Percentiles rank a stretch among this genome's conserved stretches.
These are phyloP conservation scores for Acephala macrosclerotiorum DNA, from an alignment of 2,329 filamentous ascomycete species.

Conservation along the genomic window DNA sequence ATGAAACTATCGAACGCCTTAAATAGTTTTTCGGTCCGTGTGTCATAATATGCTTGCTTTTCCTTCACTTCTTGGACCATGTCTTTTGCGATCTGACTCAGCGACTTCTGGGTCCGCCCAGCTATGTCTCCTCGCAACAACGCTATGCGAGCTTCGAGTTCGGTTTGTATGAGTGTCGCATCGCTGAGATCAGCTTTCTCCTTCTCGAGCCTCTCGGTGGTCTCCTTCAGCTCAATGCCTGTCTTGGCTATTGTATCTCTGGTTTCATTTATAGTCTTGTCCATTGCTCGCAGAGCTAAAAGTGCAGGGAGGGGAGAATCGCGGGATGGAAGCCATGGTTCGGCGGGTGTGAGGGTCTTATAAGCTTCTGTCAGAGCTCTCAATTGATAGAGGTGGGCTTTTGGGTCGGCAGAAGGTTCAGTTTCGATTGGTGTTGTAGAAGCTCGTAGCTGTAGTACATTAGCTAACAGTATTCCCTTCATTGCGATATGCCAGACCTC, in stretches of 20 bases:
- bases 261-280: slow-evolving; percentile 69
- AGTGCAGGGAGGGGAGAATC: slow-evolving; percentile 76
- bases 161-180: slow-evolving; percentile 60
- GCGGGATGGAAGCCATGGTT: slow-evolving; percentile 70
- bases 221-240: slow-evolving; percentile 50
- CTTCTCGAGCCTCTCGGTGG: slow-evolving; percentile 56
- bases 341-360: slow-evolving; percentile 63
- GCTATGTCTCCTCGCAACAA: slow-evolving; percentile 64
- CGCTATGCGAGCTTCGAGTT: slow-evolving; percentile 64
- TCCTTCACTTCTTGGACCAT: slow-evolving; percentile 65
- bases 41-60: slow-evolving; percentile 66
- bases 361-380: slow-evolving; percentile 69
- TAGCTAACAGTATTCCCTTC: slow-evolving; percentile 13
- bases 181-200: slow-evolving; percentile 61
- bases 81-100: slow-evolving; percentile 68
- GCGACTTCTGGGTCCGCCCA: slow-evolving; percentile 62
- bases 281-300: slow-evolving; percentile 72
- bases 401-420: slow-evolving; percentile 43
- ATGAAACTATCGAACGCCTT: slow-evolving; percentile 74
- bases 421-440: slow-evolving; percentile 34
- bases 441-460: slow-evolving; percentile 39
- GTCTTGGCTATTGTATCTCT: slow-evolving; percentile 62
- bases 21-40: slow-evolving; percentile 66
- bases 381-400: slow-evolving; percentile 52
- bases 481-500: slow-evolving; percentile 47